Base-by-base conservation (phyloP, 345 rosid species). In the Rubroshorea leprosula region DNA sequence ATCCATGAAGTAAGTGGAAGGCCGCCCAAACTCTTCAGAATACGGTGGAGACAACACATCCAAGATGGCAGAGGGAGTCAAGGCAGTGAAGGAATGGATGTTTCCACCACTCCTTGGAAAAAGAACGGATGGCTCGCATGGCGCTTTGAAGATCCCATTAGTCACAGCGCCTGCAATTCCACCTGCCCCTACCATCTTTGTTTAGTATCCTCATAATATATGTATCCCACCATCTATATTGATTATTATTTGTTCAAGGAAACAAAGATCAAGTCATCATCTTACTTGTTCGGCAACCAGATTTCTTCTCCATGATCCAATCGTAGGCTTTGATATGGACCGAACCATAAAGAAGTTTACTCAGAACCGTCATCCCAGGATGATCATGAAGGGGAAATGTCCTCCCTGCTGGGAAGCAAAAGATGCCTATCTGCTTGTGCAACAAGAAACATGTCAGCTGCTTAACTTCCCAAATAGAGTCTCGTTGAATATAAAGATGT, bases 11-110 rank as follows among this genome's bases (percentile, higher is more conserved):
- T 77, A 80, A 26, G 81, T 67, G 66, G 68, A 74, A 48, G 70
- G 78, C 57, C 81, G 68, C 14, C 72, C 79, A 8, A 49, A 60
- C 26, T 77, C 72, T 53, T 70, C 67, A 19, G 82, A 74, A 64
- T 80, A 80, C 0, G 85, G 85, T 7, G 85, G 85, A 58, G 78
- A 67, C 22, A 77, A 49, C 23, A 80, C 75, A 45, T 80, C 85
- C 51, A 80, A 46, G 26, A 77, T 67, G 1, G 85, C 85, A 66
- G 78, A 80, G 0, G 85, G 82, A 12, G 82, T 77, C 63, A 72
- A 51, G 6, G 85, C 80, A 1, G 74, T 70, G 74, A 80, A 80
- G 10, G 54, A 56, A 58, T 80, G 85, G 26, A 74, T 77, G 66
- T 80, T 80, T 45, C 80, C 85, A 11, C 82, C 82, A 16, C 76